A percentile compares a stretch with the other conserved stretches of the same genome.
Evolutionary conservation across 345 rosid species (phyloP).

Genomic region (Moringa oleifera): DNA sequence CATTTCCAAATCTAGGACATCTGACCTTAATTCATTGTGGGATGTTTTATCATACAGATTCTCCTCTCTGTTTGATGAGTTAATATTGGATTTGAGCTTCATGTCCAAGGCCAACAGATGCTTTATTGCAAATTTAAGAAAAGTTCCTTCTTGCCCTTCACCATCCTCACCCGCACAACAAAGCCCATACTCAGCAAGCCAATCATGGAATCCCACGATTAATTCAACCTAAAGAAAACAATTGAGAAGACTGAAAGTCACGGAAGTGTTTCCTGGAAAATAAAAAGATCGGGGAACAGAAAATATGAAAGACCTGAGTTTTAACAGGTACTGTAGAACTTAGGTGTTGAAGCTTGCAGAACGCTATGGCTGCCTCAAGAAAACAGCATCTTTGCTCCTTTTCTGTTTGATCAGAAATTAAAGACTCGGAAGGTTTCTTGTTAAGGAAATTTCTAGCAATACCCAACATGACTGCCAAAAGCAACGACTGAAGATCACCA

Average conservation of each 20-base stretch:
- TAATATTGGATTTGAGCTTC: constrained; percentile 72
- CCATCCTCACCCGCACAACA: constrained; percentile 80
- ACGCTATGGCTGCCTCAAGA: constrained; percentile 75
- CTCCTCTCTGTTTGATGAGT: constrained; percentile 41
- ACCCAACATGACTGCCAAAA: constrained; percentile 76
- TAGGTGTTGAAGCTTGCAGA: constrained; percentile 92
- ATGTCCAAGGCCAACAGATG: constrained; percentile 86
- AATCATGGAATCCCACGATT: constrained; percentile 77
- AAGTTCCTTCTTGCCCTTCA: constrained; percentile 83
- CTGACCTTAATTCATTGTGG: constrained; percentile 30
- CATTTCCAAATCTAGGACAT: constrained; percentile 28
- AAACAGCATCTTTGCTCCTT: constrained; percentile 65
- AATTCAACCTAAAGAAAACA: constrained; percentile 63
- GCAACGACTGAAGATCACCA: constrained; percentile 63
- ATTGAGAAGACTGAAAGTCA: constrained; percentile 14
- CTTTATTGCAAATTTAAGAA: constrained; percentile 92
- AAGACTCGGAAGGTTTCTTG: constrained; percentile 46
- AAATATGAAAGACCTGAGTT: constrained; percentile 56
- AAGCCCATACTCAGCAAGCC: constrained; percentile 91
- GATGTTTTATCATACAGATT: constrained; percentile 35
- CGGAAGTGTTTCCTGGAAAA: constrained; percentile 10
- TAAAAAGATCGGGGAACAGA: neutral
- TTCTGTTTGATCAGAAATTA: constrained; percentile 46
- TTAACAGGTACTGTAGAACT: constrained; percentile 51
- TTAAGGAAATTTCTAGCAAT: constrained; percentile 52